phyloP scores from a whole-genome alignment of 2,329 filamentous ascomycete genomes.

The Hypoxylon sp. region DNA sequence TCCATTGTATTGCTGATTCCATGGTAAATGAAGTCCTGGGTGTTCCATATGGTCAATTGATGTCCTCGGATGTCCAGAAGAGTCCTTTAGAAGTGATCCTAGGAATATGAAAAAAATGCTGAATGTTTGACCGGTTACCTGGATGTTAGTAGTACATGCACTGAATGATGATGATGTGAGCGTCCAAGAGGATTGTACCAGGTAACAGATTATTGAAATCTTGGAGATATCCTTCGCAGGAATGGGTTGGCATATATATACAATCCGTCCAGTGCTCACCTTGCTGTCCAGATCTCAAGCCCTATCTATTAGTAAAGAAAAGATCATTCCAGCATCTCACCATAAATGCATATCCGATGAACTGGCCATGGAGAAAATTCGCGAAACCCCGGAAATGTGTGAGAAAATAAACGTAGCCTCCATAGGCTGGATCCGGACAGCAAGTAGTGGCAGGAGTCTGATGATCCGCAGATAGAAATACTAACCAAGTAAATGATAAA shows the following conservation, averaged over 20 bases:
- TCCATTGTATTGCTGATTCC: slow-evolving; percentile 21
- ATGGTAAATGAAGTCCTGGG: slow-evolving; percentile 12
- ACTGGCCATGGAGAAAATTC: slow-evolving; percentile 43
- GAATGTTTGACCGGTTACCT: slow-evolving; percentile 18
- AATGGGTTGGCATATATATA: slow-evolving; percentile 61
- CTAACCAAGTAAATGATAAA: slow-evolving; percentile 38
- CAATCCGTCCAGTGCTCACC: slow-evolving; percentile 59
- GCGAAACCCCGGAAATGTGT: slow-evolving; percentile 42
- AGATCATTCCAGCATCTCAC: slow-evolving; percentile 44
- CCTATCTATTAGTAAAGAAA: slow-evolving; percentile 48
- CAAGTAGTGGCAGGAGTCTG: slow-evolving; percentile 49
- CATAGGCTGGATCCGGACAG: slow-evolving; percentile 52
- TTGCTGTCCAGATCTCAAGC: slow-evolving; percentile 60
- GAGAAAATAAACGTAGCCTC: slow-evolving; percentile 42
- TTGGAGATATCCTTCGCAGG: slow-evolving; percentile 50
- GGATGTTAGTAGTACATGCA: slow-evolving; percentile 33
- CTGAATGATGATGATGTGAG: slow-evolving; percentile 6
- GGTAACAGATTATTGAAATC: slow-evolving; percentile 35
- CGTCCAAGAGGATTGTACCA: slow-evolving; percentile 38
- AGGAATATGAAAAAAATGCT: slow-evolving; percentile 12
- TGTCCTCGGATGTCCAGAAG: slow-evolving; percentile 9
- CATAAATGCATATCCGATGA: slow-evolving; percentile 42
- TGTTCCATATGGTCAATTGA: slow-evolving; percentile 26
- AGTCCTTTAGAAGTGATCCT: slow-evolving; percentile 18
- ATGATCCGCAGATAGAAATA: slow-evolving; percentile 43